Conservation (phyloP, 1,284 basidiomycete genomes). For the Pseudozyma thailandica region DNA sequence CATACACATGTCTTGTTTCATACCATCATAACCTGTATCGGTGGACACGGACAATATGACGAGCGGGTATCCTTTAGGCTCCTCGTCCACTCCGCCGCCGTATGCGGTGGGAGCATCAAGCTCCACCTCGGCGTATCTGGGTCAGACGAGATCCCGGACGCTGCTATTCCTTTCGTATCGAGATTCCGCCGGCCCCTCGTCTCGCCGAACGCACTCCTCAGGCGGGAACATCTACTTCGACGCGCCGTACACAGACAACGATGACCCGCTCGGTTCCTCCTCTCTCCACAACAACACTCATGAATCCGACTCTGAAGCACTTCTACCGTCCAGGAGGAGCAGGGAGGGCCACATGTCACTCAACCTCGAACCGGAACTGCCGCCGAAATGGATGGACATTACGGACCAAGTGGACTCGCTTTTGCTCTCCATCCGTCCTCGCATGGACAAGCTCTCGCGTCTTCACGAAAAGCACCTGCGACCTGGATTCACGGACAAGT, state of each 20-base stretch:
- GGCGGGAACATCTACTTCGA: conserved; percentile 13
- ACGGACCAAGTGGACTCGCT: conserved; percentile 60
- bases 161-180: conserved; percentile 94
- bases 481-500: conserved; percentile 93
- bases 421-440: conserved; percentile 46
- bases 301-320: conserved; percentile 8
- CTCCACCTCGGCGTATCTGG: conserved; percentile 8
- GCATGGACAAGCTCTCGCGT: conserved; percentile 80
- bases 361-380: conserved; percentile 32
- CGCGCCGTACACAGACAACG: conserved; percentile 58
- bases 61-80: conserved; percentile 16
- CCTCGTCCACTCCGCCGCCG: conserved; percentile 32
- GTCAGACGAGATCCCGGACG: conserved; percentile 82
- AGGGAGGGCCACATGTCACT: conserved; percentile 31
- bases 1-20: neutral
- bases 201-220: conserved; percentile 1
- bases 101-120: conserved; percentile 1
- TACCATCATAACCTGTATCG: conserved; percentile 1
- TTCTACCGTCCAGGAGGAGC: conserved; percentile 15
- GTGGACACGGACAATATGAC: conserved; percentile 1
- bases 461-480: conserved; percentile 94
- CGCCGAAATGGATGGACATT: conserved; percentile 66
- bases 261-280: conserved; percentile 36
- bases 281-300: conserved; percentile 1
- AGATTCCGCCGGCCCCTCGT: conserved; percentile 74